These are phyloP conservation scores for Penicillium sp. DNA, from an alignment of 2,329 filamentous ascomycete genomes.

Conservation along the genomic window DNA sequence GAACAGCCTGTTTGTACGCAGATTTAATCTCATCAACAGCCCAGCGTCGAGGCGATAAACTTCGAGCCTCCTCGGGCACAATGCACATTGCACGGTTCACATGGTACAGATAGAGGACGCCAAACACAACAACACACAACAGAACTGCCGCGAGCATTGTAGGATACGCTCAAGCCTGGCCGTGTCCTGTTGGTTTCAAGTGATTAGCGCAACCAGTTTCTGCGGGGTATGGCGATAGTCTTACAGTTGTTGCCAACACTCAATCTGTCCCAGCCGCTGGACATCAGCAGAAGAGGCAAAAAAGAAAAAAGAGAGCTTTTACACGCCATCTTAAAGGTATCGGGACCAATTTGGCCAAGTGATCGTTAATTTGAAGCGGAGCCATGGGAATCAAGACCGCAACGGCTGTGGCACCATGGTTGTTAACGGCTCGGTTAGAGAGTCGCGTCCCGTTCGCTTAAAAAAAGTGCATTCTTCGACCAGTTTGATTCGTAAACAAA, in stretches of 20 bases:
- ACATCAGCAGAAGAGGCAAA: too few species aligned
- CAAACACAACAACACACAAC: slow-evolving; percentile 21
- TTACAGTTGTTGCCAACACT: background rate
- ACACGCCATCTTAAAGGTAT: background rate
- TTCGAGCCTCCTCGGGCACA: slow-evolving; percentile 34
- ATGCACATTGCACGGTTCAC: slow-evolving; percentile 35
- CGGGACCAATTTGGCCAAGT: background rate
- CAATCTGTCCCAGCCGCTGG: background rate
- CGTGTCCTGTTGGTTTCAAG: background rate
- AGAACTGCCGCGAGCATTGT: slow-evolving; percentile 20
- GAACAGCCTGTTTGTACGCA: slow-evolving; percentile 35
- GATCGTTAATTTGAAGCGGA: background rate
- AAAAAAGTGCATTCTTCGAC: background rate
- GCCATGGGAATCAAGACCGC: background rate
- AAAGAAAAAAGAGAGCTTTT: background rate
- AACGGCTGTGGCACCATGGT: background rate
- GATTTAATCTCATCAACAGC: slow-evolving; percentile 39
- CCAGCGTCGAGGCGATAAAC: slow-evolving; percentile 37
- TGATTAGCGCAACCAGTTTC: background rate
- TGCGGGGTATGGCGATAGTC: background rate
- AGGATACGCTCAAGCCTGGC: slow-evolving; percentile 17
- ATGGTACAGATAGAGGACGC: slow-evolving; percentile 34
- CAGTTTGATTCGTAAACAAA: background rate
- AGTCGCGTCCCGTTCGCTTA: background rate
- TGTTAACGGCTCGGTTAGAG: slow-evolving; percentile 1